These are phyloP conservation scores for Dichomitus squalens DNA, from an alignment of 1,284 basidiomycete species.

Conservation along the genomic window DNA sequence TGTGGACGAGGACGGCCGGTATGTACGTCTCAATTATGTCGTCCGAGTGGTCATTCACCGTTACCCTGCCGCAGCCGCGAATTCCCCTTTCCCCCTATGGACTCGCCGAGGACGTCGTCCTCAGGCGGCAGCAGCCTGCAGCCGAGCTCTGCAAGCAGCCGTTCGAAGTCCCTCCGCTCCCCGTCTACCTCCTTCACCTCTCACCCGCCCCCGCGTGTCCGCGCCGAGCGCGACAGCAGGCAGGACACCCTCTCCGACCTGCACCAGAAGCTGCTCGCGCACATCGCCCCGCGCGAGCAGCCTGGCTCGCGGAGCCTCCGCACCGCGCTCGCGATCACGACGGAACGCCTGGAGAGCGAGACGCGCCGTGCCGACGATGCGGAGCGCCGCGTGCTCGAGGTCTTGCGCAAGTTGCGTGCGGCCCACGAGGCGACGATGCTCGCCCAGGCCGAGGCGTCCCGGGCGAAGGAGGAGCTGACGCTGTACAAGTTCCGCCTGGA, in stretches of 20 bases:
- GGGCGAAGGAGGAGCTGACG: slow-evolving; percentile 45
- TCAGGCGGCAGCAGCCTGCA: slow-evolving; percentile 24
- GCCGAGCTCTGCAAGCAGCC: slow-evolving; percentile 18
- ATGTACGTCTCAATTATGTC: slow-evolving; percentile 1
- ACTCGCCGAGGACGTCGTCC: slow-evolving; percentile 23
- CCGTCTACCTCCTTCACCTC: slow-evolving; percentile 17
- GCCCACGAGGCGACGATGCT: slow-evolving; percentile 44
- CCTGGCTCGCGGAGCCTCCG: slow-evolving; percentile 41
- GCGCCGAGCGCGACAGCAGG: slow-evolving; percentile 19
- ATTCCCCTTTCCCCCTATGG: slow-evolving; percentile 27
- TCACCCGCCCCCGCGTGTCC: slow-evolving; percentile 14
- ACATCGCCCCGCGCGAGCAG: slow-evolving; percentile 40
- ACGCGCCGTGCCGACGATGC: slow-evolving; percentile 47
- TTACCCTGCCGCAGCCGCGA: slow-evolving; percentile 17
- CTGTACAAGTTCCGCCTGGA: slow-evolving; percentile 50
- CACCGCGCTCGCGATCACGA: slow-evolving; percentile 39
- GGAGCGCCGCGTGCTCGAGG: slow-evolving; percentile 47
- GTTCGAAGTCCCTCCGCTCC: slow-evolving; percentile 25
- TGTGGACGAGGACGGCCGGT: slow-evolving; percentile 18
- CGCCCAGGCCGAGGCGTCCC: slow-evolving; percentile 42
- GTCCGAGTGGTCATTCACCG: not conserved
- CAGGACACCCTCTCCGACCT: slow-evolving; percentile 18
- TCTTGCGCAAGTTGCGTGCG: slow-evolving; percentile 42
- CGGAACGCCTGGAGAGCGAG: slow-evolving; percentile 46
- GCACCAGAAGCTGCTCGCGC: slow-evolving; percentile 29